Base-by-base conservation (phyloP, 495 filamentous ascomycete genomes). In the Lasiosphaeria miniovina region DNA sequence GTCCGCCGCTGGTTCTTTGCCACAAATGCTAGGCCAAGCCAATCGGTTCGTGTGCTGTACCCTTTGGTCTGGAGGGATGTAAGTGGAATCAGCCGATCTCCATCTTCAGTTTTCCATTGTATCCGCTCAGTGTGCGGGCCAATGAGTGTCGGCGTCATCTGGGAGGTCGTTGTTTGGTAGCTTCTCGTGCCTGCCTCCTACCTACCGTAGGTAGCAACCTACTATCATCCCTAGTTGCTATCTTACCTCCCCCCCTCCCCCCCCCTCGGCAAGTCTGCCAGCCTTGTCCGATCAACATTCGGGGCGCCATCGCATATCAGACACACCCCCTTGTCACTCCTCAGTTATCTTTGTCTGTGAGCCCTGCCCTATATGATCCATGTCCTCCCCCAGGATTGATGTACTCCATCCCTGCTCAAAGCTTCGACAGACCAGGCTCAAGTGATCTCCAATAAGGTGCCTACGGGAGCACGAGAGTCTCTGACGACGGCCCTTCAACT, bases 361-460 rank as follows among this genome's bases (percentile, higher is more conserved):
- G 46, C 49, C 45, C 11, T 36, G 35, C 33, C 41, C 46, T 63
- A 63, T 60, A 59, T 59, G 61, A 63, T 52, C 53, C 56, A 48
- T 56, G 48, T 38, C 57, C 52, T 11, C 33, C 45, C 52, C 61
- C 57, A 17, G 48, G 35, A 15, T 57, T 40, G 48, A 63, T 33
- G n/a, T 15, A 40, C 50, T 36, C 57, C 32, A 43, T 52, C 32
- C 24, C 43, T 45, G 45, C 4, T 49, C 52, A 57, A 49, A 49
- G 61, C 10, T 53, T 46, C 17, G n/a, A 46, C 15, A 46, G 43
- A 14, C 15, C 36, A 36, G 32, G 54, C 57, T 52, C 14, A 43
- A 59, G 8, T 46, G 31, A 38, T 45, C 43, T 49, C 49, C 7
- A 33, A 40, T 55, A 17, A 14, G 14, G n/a, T 14, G 14, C 43